These are phyloP conservation scores for Gremmenia infestans DNA, from an alignment of 2,329 filamentous ascomycete genomes.

Conservation along the genomic window DNA sequence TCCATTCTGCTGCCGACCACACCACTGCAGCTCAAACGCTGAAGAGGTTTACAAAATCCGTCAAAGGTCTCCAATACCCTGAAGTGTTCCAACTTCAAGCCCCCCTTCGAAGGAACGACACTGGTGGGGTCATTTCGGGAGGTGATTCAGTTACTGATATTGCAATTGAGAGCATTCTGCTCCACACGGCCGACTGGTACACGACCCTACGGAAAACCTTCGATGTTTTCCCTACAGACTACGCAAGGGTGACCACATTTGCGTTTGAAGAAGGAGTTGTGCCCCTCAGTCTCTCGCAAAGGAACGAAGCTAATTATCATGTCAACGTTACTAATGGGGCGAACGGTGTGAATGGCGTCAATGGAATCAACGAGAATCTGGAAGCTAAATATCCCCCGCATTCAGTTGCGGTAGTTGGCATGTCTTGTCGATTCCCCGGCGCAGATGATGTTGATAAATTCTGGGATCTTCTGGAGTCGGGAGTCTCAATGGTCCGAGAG, in stretches of 20 bases:
- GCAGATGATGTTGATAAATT: slow-evolving; percentile 40
- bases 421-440: slow-evolving; percentile 36
- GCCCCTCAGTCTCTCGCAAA: not conserved
- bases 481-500: slow-evolving; percentile 38
- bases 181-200: slow-evolving; percentile 7
- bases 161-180: slow-evolving; percentile 5
- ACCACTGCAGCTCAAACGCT: not conserved
- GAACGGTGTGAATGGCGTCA: not conserved
- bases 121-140: not conserved
- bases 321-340: not conserved
- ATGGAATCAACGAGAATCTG: not conserved
- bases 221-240: not conserved
- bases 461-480: slow-evolving; percentile 40
- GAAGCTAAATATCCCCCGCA: slow-evolving; percentile 6
- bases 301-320: not conserved
- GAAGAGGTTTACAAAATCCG: not conserved
- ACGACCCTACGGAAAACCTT: slow-evolving; percentile 1
- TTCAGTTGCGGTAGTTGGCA: slow-evolving; percentile 33
- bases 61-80: slow-evolving; percentile 2
- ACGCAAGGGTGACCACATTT: not conserved
- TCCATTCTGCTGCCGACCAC: not conserved
- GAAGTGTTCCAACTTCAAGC: not conserved
- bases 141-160: slow-evolving; percentile 1
- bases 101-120: slow-evolving; percentile 1
- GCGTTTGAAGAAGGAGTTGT: not conserved